Conservation (phyloP, 306 rosid genomes). For the Astragalus membranaceus region DNA sequence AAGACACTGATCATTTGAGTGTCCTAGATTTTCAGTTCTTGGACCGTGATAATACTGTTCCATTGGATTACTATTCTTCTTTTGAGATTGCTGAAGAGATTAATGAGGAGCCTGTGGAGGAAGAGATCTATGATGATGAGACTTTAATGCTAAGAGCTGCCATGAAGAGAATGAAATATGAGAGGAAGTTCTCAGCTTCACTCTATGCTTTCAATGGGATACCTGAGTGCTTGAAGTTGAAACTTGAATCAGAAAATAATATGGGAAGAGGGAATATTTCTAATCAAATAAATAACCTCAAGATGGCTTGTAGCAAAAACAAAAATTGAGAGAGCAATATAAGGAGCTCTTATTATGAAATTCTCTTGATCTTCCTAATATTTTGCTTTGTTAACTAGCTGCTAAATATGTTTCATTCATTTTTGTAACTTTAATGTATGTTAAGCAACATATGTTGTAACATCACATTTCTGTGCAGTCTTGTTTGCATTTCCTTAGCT, state of each 20-base stretch:
- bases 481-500: background rate
- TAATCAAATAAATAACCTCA: conserved; percentile 36
- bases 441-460: background rate
- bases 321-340: background rate
- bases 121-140: conserved; percentile 49
- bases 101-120: conserved; percentile 43
- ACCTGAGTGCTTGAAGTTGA: conserved; percentile 62
- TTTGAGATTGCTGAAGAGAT: conserved; percentile 68
- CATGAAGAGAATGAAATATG: conserved; percentile 83
- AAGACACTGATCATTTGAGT: conserved; percentile 19
- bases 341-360: conserved; percentile 59
- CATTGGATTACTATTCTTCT: conserved; percentile 44
- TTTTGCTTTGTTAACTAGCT: conserved; percentile 45
- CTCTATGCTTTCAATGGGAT: conserved; percentile 80
- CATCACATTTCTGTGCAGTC: background rate
- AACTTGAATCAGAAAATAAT: conserved; percentile 36
- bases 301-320: conserved; percentile 42
- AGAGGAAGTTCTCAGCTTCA: conserved; percentile 74
- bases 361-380: conserved; percentile 67
- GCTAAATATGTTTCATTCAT: background rate
- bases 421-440: background rate
- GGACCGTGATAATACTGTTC: conserved; percentile 40
- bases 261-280: conserved; percentile 36
- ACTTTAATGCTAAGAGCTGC: conserved; percentile 58
- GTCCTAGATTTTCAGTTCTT: conserved; percentile 56